These are phyloP conservation scores for Aspergillus fijiensis DNA, from an alignment of 2,329 filamentous ascomycete species.

Conservation along the genomic window DNA sequence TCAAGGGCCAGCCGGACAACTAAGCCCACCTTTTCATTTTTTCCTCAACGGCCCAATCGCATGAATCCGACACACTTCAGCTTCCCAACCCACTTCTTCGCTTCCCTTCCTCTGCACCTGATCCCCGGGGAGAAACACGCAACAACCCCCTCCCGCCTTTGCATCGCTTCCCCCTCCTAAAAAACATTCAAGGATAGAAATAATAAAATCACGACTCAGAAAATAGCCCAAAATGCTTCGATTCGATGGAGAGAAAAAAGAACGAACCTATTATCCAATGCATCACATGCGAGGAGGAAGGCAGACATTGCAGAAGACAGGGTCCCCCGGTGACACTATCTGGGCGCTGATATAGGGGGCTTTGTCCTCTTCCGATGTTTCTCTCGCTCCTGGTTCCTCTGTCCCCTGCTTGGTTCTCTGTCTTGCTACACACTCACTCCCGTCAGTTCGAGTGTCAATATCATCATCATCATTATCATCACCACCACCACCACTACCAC, in stretches of 20 bases:
- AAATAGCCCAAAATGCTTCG: slow-evolving; percentile 2
- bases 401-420: not conserved
- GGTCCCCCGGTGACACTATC: not conserved
- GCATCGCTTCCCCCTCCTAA: not conserved
- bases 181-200: not conserved
- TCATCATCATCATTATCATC: slow-evolving; percentile 9
- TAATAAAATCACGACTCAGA: not conserved
- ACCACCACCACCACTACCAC: too few relatives aligned
- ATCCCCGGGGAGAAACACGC: not conserved
- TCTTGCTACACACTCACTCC: not conserved
- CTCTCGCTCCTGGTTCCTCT: not conserved
- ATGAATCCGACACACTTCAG: slow-evolving; percentile 14
- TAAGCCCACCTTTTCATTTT: slow-evolving; percentile 14
- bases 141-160: not conserved
- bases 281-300: slow-evolving; percentile 5
- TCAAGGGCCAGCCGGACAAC: slow-evolving; percentile 48
- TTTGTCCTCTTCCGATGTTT: not conserved
- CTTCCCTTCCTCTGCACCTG: not conserved
- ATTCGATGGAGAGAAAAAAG: not conserved
- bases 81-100: slow-evolving; percentile 3
- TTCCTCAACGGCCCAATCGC: slow-evolving; percentile 14
- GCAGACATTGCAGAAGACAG: not conserved
- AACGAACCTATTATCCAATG: not conserved
- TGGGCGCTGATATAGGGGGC: not conserved
- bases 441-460: too few relatives aligned